phyloP scores from a whole-genome alignment of 177 flowering plant species.

The Vitis hybrid region DNA sequence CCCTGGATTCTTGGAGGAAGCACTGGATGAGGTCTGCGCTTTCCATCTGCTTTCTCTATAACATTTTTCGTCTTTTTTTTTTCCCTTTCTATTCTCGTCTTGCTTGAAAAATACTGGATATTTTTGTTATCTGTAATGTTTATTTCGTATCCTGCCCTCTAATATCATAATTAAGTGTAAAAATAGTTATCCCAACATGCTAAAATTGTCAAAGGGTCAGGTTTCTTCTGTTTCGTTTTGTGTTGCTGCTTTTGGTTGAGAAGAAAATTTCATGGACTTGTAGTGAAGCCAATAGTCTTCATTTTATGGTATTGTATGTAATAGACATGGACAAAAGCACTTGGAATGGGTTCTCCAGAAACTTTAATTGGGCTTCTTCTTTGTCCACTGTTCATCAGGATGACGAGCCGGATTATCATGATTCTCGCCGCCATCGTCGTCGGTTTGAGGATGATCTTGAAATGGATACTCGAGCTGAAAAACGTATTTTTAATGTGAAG shows the following conservation, averaged over 20 bases:
- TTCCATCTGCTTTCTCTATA: not conserved
- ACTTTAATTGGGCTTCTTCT: not conserved
- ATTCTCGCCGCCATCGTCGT: slow-evolving; percentile 67
- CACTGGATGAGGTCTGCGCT: slow-evolving; percentile 79
- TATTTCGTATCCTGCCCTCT: too few relatives aligned
- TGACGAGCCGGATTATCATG: slow-evolving; percentile 79
- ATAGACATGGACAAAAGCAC: too few relatives aligned
- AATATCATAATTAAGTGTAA: too few relatives aligned
- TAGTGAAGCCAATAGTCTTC: too few relatives aligned
- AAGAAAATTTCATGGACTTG: too few relatives aligned
- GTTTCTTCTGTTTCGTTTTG: too few relatives aligned
- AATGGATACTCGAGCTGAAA: slow-evolving; percentile 85
- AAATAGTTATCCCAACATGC: too few relatives aligned
- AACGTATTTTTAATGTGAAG: slow-evolving; percentile 90
- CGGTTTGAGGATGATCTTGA: slow-evolving; percentile 87
- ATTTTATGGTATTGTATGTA: too few relatives aligned
- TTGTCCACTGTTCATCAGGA: slow-evolving; percentile 46
- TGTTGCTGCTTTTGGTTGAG: too few relatives aligned
- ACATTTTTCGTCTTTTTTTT: not conserved
- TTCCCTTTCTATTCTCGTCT: not conserved
- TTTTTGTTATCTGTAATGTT: not conserved
- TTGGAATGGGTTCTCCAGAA: too few relatives aligned
- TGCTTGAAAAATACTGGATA: not conserved
- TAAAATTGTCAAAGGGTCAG: too few relatives aligned
- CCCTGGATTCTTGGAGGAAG: slow-evolving; percentile 95